Evolutionary conservation across 179 eudicot species (phyloP), one percentile per base, ranked within the genome.

Genomic region (Beta macrorhiza): DNA sequence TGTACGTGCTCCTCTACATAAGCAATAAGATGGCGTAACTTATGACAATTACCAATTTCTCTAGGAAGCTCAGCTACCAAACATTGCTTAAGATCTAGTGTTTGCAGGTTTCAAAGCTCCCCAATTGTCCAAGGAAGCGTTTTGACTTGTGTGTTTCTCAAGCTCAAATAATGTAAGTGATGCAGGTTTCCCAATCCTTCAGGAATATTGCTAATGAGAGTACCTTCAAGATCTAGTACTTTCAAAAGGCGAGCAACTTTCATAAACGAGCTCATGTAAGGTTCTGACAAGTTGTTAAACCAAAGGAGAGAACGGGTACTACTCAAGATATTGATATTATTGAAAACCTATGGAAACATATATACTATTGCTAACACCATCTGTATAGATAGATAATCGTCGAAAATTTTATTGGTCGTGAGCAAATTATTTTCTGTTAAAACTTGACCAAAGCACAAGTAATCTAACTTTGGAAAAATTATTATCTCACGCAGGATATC

Each of bases 51-150:
- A 17, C 67, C 2, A n/a, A 76, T 62, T 17, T 19, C 55, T 44
- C 16, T 45, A 16, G 79, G 79, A 14, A 61, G 56, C 32, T 44
- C 56, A 8, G 9, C 6, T 42, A 76, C 57, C 6, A 32, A 20
- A 15, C 69, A 76, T 37, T 45, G 32, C 44, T 53, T 76, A 49
- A 76, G 69, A 42, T 76, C 69, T 32, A 76, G 64, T 11, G 70
- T 76, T 61, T 76, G 79, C 13, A 76, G 69, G n/a, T 61, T 76
- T 44, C 55, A 19, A 10, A 76, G 78, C 25, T 42, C 11, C 11
- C 79, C 79, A 59, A 61, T 76, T 7, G 20, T 13, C 16, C 15
- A n/a, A 6, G 67, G 53, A 42, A 76, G 55, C 9, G 10, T n/a
- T 29, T 45, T 76, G 4, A 76, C 79, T 44, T 61, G 8, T 68